These are phyloP conservation scores for Suillus americanus DNA, from an alignment of 768 basidiomycete genomes.

Conservation along the genomic window DNA sequence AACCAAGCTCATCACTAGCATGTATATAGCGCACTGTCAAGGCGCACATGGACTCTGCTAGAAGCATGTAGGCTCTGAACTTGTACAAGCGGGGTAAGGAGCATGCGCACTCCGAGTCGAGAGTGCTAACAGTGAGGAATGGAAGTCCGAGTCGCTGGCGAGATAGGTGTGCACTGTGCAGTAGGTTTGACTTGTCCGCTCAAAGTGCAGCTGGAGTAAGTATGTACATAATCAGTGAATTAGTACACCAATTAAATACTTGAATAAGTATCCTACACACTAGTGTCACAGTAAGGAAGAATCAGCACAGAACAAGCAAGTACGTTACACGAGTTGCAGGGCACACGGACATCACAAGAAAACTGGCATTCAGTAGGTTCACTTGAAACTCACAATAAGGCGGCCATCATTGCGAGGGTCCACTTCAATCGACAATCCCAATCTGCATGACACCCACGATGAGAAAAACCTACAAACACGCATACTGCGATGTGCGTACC, in stretches of 20 bases:
- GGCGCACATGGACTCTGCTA: conserved; percentile 40
- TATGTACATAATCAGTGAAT: too few relatives aligned
- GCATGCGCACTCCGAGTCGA: too few relatives aligned
- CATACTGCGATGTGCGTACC: conserved; percentile 40
- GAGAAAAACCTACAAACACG: not conserved
- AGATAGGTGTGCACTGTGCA: too few relatives aligned
- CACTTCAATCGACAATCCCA: conserved; percentile 58
- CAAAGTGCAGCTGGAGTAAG: too few relatives aligned
- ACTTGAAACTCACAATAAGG: conserved; percentile 52
- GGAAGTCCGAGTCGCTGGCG: too few relatives aligned
- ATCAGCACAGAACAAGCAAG: too few relatives aligned
- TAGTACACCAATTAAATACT: not conserved
- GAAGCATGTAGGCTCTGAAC: conserved; percentile 41
- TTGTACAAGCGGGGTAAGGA: not conserved
- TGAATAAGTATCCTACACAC: too few relatives aligned
- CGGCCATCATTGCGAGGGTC: conserved; percentile 79
- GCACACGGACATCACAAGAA: not conserved
- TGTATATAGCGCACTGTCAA: too few relatives aligned
- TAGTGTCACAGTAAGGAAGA: too few relatives aligned
- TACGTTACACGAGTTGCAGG: not conserved
- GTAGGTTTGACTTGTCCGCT: too few relatives aligned
- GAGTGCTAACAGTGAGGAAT: too few relatives aligned
- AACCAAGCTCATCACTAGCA: not conserved
- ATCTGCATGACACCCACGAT: conserved; percentile 37
- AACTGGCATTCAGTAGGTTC: not conserved